Base-by-base conservation (phyloP, 2,329 filamentous ascomycete species). In the Talaromyces sp. region DNA sequence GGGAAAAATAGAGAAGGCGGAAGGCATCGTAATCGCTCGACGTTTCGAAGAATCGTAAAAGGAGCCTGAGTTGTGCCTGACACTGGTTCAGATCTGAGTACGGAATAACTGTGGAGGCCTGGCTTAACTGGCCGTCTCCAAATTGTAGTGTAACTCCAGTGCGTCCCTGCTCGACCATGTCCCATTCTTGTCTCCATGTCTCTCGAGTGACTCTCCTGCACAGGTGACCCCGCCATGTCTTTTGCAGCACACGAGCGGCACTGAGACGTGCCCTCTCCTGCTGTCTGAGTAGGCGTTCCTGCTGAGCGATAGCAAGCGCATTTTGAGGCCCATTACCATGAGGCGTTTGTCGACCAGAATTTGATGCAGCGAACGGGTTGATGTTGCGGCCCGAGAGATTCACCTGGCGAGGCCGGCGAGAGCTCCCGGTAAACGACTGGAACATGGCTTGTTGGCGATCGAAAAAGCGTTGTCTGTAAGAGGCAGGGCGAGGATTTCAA, bases 381-480 rank as follows among this genome's bases (percentile, higher is more conserved):
- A 82, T 81, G 66, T 86, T 86, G 68, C 93, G 89, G 65, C 92
- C 95, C 67, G 92, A 95, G 64, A 99, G 88, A 77, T 98, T 97
- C 73, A 98, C 92, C 75, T 97, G 93, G 67, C 95, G 89, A 64
- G 89, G 89, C 67, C 91, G 90, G 71, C 91, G 88, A 69, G 92
- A 91, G 77, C 80, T 91, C 68, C 95, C 95, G 28, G 91, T 95
- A 79, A 99, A 99, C 59, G 90, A 92, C 64, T 90, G 88, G 79
- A 95, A 96, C 94, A 97, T 97, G 68, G 72, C 73, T 66, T 62
- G 53, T 55, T n/a, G 31, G 44, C 47, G 50, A 31, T 52, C 18
- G 31, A 53, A 53, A 42, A 50, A 59, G 51, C 23, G 31, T 60
- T 47, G 31, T 54, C 44, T 53, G 52, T 56, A 9, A 56, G 31